Evolutionary conservation across 2,329 filamentous ascomycete species (phyloP).

Genomic region (Cucurbitaria berberidis): DNA sequence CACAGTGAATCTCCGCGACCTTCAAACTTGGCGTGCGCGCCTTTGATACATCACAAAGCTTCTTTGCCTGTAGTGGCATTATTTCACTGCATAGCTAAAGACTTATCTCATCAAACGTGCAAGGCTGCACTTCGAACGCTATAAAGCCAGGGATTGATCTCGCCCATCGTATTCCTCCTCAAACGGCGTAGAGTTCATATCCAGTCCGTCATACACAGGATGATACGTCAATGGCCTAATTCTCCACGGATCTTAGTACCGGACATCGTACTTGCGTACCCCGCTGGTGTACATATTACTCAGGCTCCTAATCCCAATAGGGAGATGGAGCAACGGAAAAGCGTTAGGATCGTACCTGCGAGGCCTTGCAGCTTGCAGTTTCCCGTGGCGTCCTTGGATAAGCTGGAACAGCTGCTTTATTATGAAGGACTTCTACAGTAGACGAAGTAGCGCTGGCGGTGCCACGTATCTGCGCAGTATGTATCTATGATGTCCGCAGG

Average conservation of each 20-base stretch:
- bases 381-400: background rate
- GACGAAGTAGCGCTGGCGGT: background rate
- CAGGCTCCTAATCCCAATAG: constrained; percentile 14
- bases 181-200: background rate
- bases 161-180: constrained; percentile 1
- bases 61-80: constrained; percentile 1
- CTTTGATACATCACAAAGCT: constrained; percentile 7
- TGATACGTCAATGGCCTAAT: background rate
- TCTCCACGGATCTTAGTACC: background rate
- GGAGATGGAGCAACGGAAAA: constrained; percentile 13
- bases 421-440: constrained; percentile 1
- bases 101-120: constrained; percentile 8
- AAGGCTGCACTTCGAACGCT: constrained; percentile 12
- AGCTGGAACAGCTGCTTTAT: background rate
- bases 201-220: background rate
- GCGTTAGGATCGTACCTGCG: background rate
- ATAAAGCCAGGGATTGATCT: constrained; percentile 6
- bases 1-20: constrained; percentile 13
- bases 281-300: constrained; percentile 7
- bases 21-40: constrained; percentile 6
- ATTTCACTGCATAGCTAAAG: constrained; percentile 5
- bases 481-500: constrained; percentile 5
- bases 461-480: constrained; percentile 4
- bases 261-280: background rate
- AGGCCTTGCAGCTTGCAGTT: background rate